phyloP scores from a whole-genome alignment of 2,329 filamentous ascomycete genomes.

The Graphilbum sp. region DNA sequence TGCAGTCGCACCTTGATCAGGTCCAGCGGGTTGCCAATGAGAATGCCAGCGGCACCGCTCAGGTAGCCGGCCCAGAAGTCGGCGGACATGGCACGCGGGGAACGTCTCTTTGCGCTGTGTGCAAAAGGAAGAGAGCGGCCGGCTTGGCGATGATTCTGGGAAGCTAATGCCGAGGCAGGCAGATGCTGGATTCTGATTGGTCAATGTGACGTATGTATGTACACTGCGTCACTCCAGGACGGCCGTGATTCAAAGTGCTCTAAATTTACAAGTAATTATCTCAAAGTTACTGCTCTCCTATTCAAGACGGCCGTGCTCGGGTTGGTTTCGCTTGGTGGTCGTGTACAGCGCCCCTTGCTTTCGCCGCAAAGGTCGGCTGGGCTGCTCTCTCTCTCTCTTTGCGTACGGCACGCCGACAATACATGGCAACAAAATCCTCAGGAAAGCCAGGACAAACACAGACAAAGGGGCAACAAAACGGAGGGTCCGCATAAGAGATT shows the following conservation, averaged over 20 bases:
- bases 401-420: slow-evolving; percentile 8
- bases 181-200: neutral
- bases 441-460: slow-evolving; percentile 5
- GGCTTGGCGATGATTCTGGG: no score
- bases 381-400: slow-evolving; percentile 1
- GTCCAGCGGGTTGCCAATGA: slow-evolving; percentile 70
- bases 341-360: no score
- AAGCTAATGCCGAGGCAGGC: neutral
- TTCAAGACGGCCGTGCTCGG: no score
- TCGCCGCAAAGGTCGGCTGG: no score
- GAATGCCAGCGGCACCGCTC: slow-evolving; percentile 69
- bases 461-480: neutral
- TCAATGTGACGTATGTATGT: neutral
- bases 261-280: no score
- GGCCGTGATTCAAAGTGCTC: no score
- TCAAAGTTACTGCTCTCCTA: no score
- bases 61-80: slow-evolving; percentile 93
- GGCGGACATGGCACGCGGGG: slow-evolving; percentile 46
- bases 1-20: slow-evolving; percentile 65
- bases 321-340: no score
- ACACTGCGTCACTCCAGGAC: no score
- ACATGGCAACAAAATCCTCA: neutral
- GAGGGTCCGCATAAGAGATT: no score
- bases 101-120: no score
- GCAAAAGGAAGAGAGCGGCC: no score